Evolutionary conservation across 2,329 filamentous ascomycete species (phyloP).

Genomic region (Chaetomiaceae sp.): DNA sequence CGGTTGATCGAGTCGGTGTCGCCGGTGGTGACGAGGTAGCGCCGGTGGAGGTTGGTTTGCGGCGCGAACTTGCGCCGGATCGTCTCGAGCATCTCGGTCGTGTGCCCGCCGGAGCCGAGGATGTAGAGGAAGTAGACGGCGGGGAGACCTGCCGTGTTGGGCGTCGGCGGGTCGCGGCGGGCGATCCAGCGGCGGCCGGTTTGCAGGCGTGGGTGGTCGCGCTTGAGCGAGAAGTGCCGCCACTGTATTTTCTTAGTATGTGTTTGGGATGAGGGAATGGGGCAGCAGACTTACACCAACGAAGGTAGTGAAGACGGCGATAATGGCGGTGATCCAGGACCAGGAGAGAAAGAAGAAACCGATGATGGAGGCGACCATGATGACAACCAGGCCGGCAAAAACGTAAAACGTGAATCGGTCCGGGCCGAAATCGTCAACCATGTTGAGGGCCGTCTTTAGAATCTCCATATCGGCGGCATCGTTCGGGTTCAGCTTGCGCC

Average conservation of each 20-base stretch:
- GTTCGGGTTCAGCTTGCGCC: background rate
- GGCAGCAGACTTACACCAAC: constrained; percentile 9
- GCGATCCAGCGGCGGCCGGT: constrained; percentile 7
- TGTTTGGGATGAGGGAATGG: background rate
- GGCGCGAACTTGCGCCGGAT: constrained; percentile 57
- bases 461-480: constrained; percentile 1
- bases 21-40: constrained; percentile 75
- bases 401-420: constrained; percentile 15
- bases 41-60: constrained; percentile 58
- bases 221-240: constrained; percentile 19
- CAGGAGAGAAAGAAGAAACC: constrained; percentile 14
- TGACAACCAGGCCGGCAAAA: constrained; percentile 6
- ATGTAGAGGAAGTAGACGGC: constrained; percentile 66
- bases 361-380: background rate
- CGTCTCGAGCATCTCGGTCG: constrained; percentile 88
- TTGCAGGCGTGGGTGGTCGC: background rate
- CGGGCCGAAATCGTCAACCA: constrained; percentile 8
- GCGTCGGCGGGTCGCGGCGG: background rate
- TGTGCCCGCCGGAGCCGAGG: constrained; percentile 90
- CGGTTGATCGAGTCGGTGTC: constrained; percentile 66
- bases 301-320: constrained; percentile 11
- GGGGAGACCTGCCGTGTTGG: constrained; percentile 21
- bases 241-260: constrained; percentile 12
- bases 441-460: background rate
- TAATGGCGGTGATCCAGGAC: constrained; percentile 15